A percentile compares a stretch with the other conserved stretches of the same genome.
Evolutionary conservation across 2,329 filamentous ascomycete species (phyloP).

Genomic region (Cytospora leucostoma): DNA sequence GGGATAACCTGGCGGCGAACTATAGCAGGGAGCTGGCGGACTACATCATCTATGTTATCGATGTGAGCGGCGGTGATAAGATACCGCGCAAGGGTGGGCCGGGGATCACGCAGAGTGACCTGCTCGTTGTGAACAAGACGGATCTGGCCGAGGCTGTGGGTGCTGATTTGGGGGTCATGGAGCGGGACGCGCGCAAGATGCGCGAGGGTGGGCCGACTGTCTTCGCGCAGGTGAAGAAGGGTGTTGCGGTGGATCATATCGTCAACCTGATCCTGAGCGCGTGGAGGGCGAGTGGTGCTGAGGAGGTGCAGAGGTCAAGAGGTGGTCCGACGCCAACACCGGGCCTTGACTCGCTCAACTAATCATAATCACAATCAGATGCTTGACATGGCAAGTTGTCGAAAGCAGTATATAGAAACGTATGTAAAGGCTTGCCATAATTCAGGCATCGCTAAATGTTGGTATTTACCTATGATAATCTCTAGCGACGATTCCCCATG

Average conservation of each 20-base stretch:
- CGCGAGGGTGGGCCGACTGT: conserved; percentile 93
- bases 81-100: conserved; percentile 94
- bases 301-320: conserved; percentile 54
- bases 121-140: conserved; percentile 96
- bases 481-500: conserved; percentile 14
- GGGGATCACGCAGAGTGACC: conserved; percentile 93
- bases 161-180: conserved; percentile 91
- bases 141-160: conserved; percentile 89
- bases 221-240: conserved; percentile 96
- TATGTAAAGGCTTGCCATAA: conserved; percentile 4
- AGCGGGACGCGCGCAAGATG: conserved; percentile 91
- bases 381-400: not conserved
- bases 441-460: not conserved
- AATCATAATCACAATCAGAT: not conserved
- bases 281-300: conserved; percentile 88
- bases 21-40: conserved; percentile 94
- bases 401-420: not conserved
- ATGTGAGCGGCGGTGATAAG: conserved; percentile 95
- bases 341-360: conserved; percentile 51
- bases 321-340: conserved; percentile 61
- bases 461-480: conserved; percentile 16
- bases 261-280: conserved; percentile 85
- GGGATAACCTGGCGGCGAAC: conserved; percentile 96
- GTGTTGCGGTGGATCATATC: conserved; percentile 81
- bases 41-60: conserved; percentile 98